Conservation (phyloP, 768 basidiomycete genomes). For the Suillus lakei region DNA sequence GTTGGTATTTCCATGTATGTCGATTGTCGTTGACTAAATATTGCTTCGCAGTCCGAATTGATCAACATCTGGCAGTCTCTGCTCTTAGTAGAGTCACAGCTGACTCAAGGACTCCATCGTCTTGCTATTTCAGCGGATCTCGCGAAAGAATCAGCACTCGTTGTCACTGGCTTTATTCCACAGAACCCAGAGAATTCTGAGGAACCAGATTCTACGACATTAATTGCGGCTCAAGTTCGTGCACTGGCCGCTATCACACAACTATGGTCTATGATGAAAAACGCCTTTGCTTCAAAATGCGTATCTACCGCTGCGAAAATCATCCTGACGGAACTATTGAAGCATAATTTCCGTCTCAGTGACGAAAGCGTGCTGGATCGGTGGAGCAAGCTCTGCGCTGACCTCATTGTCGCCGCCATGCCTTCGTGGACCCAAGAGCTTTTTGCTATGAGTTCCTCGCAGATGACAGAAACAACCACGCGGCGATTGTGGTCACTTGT, state of each 20-base stretch:
- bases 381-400: conserved; percentile 57
- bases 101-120: conserved; percentile 44
- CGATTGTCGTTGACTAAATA: conserved; percentile 10
- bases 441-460: conserved; percentile 31
- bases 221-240: conserved; percentile 35
- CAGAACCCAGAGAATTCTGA: background rate
- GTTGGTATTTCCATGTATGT: conserved; percentile 27
- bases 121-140: conserved; percentile 40
- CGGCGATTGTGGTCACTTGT: conserved; percentile 55
- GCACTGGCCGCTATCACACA: conserved; percentile 46
- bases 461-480: conserved; percentile 20
- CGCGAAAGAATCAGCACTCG: conserved; percentile 37
- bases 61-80: conserved; percentile 59
- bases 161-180: conserved; percentile 43
- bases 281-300: conserved; percentile 46
- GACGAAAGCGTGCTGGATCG: conserved; percentile 41
- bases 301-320: conserved; percentile 49
- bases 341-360: conserved; percentile 44
- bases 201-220: conserved; percentile 17
- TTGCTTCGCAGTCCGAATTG: conserved; percentile 40
- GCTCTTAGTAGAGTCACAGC: conserved; percentile 52
- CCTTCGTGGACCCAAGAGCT: conserved; percentile 45
- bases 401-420: conserved; percentile 48
- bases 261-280: conserved; percentile 57
- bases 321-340: conserved; percentile 52